phyloP scores from a whole-genome alignment of 768 basidiomycete species.

The Suillus paluster region DNA sequence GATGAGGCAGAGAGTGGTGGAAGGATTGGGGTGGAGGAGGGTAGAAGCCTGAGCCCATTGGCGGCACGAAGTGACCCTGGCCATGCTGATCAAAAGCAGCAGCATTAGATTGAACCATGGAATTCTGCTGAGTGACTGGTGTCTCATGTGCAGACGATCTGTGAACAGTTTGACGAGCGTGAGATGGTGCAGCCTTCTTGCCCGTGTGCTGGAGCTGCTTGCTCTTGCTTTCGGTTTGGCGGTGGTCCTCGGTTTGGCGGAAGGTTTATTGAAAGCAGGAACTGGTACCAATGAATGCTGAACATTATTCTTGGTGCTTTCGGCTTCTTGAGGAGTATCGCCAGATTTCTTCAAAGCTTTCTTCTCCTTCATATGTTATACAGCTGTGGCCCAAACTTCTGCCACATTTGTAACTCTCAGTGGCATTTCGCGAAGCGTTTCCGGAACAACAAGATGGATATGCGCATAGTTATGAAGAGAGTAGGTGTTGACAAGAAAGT shows the following conservation, averaged over 20 bases:
- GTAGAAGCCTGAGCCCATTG: too few species aligned
- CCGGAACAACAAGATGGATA: background rate
- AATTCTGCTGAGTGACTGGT: too few species aligned
- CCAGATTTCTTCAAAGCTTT: background rate
- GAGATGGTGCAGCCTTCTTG: too few species aligned
- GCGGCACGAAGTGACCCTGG: too few species aligned
- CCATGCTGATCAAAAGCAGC: too few species aligned
- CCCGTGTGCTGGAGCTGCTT: background rate
- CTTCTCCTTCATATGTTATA: background rate
- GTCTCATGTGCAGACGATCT: too few species aligned
- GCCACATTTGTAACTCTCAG: conserved; percentile 3
- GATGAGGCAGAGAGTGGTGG: too few species aligned
- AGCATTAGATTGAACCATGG: too few species aligned
- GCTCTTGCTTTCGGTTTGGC: background rate
- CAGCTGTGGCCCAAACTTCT: background rate
- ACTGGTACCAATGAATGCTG: background rate
- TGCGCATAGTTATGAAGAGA: conserved; percentile 10
- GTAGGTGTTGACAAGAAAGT: conserved; percentile 15
- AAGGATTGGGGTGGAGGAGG: too few species aligned
- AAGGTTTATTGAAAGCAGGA: background rate
- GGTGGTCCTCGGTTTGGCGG: background rate
- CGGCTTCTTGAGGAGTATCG: background rate
- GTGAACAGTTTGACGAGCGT: too few species aligned
- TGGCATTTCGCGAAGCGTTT: background rate
- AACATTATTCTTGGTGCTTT: background rate